Evolutionary conservation across 1,284 basidiomycete species (phyloP), one percentile per base, ranked within the genome.

Genomic region (Fomes fomentarius): DNA sequence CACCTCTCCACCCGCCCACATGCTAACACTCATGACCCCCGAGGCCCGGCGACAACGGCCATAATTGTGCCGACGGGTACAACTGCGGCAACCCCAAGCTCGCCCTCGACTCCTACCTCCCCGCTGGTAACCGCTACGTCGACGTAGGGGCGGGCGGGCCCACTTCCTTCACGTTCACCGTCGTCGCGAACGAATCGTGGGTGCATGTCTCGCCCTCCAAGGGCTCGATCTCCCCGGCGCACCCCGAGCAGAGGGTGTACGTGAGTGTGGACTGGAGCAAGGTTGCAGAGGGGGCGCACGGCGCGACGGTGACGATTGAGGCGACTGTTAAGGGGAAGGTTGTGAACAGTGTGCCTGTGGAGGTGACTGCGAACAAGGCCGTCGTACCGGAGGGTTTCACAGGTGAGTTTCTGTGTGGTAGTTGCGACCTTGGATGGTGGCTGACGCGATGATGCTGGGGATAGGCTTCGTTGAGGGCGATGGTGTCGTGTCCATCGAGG

Each of bases 401-500:
- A 59, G 82, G 82, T 79, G 54, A 22, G 37, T 22, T 5, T n/a
- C 5, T 12, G 67, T 54, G 21, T 43, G 28, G 14, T 15, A 14
- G 15, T 31, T 10, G 7, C 33, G 6, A 6, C 8, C n/a, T 14
- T 14, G 4, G 37, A 6, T 14, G n/a, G 5, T 47, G n/a, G 10
- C 9, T 12, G 25, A 24, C 14, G 5, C 1, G 9, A 6, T 33
- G 12, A 30, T 15, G 21, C 45, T 43, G 43, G 17, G 30, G 22
- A 8, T 52, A 80, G 85, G 86, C 5, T 85, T 85, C 56, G 79
- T 89, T 15, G 82, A 89, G 63, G 82, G 82, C n/a, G 78, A 81
- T 46, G 83, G 84, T 11, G 80, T 76, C 14, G 74, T 89, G 37
- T 82, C 83, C 1, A 84, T 89, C 35, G 85, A 89, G 62, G 86